These are phyloP conservation scores for Neoboletus subvelutipes DNA, from an alignment of 768 basidiomycete species.

Conservation along the genomic window DNA sequence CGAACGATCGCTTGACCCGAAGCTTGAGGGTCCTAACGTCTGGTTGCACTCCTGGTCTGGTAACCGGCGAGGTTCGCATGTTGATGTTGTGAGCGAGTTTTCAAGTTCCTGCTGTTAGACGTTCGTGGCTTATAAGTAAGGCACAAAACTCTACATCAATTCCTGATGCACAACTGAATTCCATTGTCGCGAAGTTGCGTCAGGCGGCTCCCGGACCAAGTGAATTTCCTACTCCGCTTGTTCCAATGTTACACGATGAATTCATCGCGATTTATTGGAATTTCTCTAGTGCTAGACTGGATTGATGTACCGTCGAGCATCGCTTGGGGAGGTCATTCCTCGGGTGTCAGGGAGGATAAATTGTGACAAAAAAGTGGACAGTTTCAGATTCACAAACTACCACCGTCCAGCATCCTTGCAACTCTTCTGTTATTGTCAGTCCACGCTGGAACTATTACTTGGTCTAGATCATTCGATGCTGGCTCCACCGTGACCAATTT, in stretches of 20 bases:
- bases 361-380: neutral
- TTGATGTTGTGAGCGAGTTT: slow-evolving; percentile 3
- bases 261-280: neutral
- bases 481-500: neutral
- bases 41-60: neutral
- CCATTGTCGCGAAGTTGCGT: neutral
- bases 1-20: slow-evolving; percentile 1
- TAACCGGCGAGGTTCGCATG: slow-evolving; percentile 11
- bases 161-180: slow-evolving; percentile 1
- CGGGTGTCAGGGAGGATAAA: no score
- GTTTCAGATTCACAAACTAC: neutral
- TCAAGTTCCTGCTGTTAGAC: neutral
- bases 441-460: neutral
- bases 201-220: neutral
- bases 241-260: neutral
- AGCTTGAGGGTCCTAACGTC: neutral
- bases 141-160: neutral
- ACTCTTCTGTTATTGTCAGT: neutral
- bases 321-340: no score
- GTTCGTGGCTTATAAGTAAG: slow-evolving; percentile 1
- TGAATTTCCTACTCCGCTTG: neutral
- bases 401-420: neutral
- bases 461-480: neutral
- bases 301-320: neutral
- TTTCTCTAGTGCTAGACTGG: neutral